Evolutionary conservation across 345 rosid genomes (phyloP).

Genomic region (Boechera stricta): DNA sequence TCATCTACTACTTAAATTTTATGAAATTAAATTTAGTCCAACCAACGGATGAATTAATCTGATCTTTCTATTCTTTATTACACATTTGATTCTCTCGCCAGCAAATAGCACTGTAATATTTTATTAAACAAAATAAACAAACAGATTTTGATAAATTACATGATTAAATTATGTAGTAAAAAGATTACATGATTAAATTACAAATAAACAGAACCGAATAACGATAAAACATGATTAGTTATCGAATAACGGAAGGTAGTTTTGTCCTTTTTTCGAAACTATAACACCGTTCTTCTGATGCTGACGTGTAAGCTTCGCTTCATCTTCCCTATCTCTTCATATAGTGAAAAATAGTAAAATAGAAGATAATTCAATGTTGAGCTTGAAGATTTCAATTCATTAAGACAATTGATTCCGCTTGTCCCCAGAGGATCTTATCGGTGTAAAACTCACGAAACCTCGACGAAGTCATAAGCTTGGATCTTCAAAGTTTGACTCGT

Average conservation of each 20-base stretch:
- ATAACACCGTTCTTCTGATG: slow-evolving; percentile 34
- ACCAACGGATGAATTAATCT: too few species aligned
- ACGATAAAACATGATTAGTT: slow-evolving; percentile 28
- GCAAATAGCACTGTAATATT: slow-evolving; percentile 7
- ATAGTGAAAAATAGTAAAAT: not conserved
- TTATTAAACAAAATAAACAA: slow-evolving; percentile 1
- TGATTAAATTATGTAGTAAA: too few species aligned
- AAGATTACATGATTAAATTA: not conserved
- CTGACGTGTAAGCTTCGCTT: slow-evolving; percentile 39
- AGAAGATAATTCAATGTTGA: too few species aligned
- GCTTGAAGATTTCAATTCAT: slow-evolving; percentile 5
- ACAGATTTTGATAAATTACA: not conserved
- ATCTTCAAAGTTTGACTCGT: slow-evolving; percentile 45
- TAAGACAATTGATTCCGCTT: slow-evolving; percentile 39
- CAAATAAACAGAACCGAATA: slow-evolving; percentile 19
- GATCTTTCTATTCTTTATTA: not conserved
- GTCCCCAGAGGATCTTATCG: slow-evolving; percentile 35
- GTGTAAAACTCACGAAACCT: slow-evolving; percentile 30
- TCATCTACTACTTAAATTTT: too few species aligned
- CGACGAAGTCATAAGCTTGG: slow-evolving; percentile 42
- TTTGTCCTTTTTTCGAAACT: slow-evolving; percentile 38
- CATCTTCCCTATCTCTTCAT: slow-evolving; percentile 39
- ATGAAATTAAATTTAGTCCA: too few species aligned
- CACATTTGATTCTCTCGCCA: slow-evolving; percentile 26
- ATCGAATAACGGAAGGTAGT: slow-evolving; percentile 37